These are phyloP conservation scores for Apiospora kogelbergensis DNA, from an alignment of 2,329 filamentous ascomycete genomes.

Conservation along the genomic window DNA sequence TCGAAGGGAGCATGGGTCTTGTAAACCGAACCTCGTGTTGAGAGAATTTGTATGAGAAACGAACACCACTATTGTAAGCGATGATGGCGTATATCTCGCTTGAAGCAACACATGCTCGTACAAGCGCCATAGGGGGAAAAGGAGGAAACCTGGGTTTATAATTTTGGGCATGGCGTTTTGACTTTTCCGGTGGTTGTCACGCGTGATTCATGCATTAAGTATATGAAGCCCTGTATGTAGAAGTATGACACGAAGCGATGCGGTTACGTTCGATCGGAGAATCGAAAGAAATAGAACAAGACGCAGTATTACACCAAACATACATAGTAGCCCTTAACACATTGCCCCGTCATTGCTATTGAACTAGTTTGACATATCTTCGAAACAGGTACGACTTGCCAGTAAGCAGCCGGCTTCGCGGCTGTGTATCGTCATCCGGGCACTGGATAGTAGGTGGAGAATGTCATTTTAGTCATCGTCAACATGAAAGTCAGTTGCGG, in stretches of 20 bases:
- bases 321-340: too few species aligned
- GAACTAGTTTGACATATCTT: too few species aligned
- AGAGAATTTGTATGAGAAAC: background rate
- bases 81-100: background rate
- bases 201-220: background rate
- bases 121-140: background rate
- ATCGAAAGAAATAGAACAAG: background rate
- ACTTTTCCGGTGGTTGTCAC: background rate
- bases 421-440: too few species aligned
- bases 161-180: background rate
- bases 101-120: background rate
- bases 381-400: too few species aligned
- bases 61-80: background rate
- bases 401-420: too few species aligned
- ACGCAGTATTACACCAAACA: background rate
- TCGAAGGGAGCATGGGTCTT: background rate
- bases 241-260: background rate
- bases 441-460: background rate
- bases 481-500: background rate
- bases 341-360: too few species aligned
- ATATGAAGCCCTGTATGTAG: slow-evolving; percentile 8
- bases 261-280: background rate
- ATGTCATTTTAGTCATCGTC: background rate
- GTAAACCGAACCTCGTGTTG: background rate
- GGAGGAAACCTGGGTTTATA: background rate